phyloP scores from a whole-genome alignment of 345 rosid species.

The Eucalyptus sp. region DNA sequence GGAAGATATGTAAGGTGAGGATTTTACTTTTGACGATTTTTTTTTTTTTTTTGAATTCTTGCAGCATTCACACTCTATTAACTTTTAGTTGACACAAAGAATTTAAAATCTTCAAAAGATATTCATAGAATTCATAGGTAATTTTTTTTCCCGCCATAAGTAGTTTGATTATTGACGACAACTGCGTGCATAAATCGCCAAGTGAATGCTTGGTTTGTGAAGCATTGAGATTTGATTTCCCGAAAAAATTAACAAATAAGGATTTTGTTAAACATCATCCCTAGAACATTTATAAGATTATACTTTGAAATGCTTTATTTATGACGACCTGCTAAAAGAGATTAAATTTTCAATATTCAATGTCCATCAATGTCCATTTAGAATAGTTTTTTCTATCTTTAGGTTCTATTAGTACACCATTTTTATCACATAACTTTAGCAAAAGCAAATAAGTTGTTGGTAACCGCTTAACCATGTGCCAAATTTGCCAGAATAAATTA shows the following conservation, averaged over 20 bases:
- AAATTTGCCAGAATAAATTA: not conserved
- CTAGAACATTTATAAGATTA: not conserved
- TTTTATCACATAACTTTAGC: not conserved
- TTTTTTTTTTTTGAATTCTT: not conserved
- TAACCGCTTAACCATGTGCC: not conserved
- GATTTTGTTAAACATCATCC: not conserved
- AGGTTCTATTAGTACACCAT: not conserved
- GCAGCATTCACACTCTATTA: not conserved
- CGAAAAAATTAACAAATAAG: not conserved
- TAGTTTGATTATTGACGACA: not conserved
- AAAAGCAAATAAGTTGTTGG: not conserved
- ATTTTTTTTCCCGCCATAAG: not conserved
- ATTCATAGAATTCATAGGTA: not conserved
- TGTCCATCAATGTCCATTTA: not conserved
- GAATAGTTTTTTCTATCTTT: not conserved
- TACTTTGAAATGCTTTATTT: not conserved
- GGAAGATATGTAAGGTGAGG: not conserved
- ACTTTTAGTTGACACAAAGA: not conserved
- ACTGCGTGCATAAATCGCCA: not conserved
- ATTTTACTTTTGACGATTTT: not conserved
- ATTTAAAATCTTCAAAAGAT: not conserved
- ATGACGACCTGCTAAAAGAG: not conserved
- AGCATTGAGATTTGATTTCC: not conserved
- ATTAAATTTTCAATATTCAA: not conserved
- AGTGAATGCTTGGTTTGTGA: not conserved